Evolutionary conservation across 495 filamentous ascomycete species (phyloP), one percentile per base, ranked within the genome.

Genomic region (Penicillium verhagenii): DNA sequence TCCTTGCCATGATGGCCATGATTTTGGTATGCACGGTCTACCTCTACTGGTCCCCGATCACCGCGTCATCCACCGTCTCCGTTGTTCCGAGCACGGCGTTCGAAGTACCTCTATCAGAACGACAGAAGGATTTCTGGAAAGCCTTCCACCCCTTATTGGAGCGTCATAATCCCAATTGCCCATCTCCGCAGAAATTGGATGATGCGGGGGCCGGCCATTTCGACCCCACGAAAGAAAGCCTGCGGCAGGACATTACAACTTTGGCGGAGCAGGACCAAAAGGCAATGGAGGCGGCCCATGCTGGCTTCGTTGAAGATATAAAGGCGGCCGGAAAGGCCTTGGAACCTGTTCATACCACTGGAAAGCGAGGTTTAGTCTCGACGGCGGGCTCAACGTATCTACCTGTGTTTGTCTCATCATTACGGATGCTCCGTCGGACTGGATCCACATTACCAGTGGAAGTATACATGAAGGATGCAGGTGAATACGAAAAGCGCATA

Each of bases 401-500:
- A 6, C 75, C 78, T 0, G 70, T 77, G 0, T 74, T 79, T 51
- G 49, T 86, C 24, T 72, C 78, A 4, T 73, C 79, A 9, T 52
- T 86, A n/a, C 73, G 78, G 9, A 82, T 85, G 77, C 72, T 86
- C 7, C 79, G 84, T 8, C 76, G 78, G 25, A 71, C 72, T 6
- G 83, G 82, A 40, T 83, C 78, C 7, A 75, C 55, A 0, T 61
- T 87, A 18, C 83, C 82, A 6, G 78, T 85, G 1, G 76, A 87
- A 61, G 73, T 86, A 9, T 83, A 80, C 43, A 70, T 86, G 63
- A 77, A 80, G 51, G 72, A 77, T 20, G 47, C 67, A 9, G 56
- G 60, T 8, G 76, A 81, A 47, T 82, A 81, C 51, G 76, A 85
- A 48, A 67, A 73, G 19, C 52, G 67, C 6, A 60, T 87, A 9